phyloP scores from a whole-genome alignment of 495 filamentous ascomycete species.

The Neurospora pannonica region DNA sequence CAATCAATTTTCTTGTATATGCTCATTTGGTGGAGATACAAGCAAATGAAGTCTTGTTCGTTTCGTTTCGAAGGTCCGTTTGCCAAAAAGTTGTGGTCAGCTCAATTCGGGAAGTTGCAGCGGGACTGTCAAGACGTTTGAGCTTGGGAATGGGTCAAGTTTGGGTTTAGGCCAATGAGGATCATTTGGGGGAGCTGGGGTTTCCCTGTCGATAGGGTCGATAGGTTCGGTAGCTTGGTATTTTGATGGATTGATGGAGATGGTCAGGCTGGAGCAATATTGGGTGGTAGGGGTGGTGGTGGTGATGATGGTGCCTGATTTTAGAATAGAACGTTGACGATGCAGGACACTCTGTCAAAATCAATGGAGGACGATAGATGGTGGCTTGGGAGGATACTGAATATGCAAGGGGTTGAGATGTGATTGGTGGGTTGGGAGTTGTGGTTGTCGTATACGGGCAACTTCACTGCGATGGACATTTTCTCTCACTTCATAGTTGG shows the following conservation, averaged over 20 bases:
- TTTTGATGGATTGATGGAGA: no score
- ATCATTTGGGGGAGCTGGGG: not conserved
- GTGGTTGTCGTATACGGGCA: not conserved
- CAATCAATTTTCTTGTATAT: no score
- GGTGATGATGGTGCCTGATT: not conserved
- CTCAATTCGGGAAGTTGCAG: no score
- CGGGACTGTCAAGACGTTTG: no score
- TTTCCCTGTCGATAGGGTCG: no score
- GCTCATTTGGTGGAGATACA: no score
- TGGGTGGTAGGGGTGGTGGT: not conserved
- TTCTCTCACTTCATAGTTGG: not conserved
- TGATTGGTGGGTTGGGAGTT: not conserved
- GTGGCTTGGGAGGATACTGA: not conserved
- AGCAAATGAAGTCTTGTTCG: no score
- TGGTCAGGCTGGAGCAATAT: not conserved
- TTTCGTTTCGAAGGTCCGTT: no score
- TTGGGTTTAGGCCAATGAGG: not conserved
- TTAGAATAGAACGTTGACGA: not conserved
- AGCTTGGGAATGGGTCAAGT: not conserved
- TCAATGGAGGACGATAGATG: not conserved
- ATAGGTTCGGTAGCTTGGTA: no score
- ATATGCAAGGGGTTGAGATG: not conserved
- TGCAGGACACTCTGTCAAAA: not conserved
- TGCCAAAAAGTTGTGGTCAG: no score
- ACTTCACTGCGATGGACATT: not conserved